Evolutionary conservation across 2,329 filamentous ascomycete species (phyloP).

Genomic region (Hawksworthiomyces lignivorus): DNA sequence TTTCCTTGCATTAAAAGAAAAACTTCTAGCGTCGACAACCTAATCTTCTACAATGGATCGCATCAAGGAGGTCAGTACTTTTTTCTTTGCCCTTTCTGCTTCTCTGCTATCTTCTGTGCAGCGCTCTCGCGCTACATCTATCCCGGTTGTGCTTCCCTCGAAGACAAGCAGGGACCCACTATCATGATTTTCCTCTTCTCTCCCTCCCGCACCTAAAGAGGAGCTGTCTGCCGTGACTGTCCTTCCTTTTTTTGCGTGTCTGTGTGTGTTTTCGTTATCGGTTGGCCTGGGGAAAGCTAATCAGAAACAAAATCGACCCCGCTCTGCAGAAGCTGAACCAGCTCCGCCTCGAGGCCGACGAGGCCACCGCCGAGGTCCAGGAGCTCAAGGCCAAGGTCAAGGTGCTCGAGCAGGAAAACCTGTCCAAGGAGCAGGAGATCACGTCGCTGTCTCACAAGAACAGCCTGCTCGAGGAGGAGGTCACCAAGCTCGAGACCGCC

Average conservation of each 20-base stretch:
- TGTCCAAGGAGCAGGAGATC: slow-evolving; percentile 96
- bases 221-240: too few relatives aligned
- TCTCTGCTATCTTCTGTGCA: neutral
- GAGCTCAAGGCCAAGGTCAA: slow-evolving; percentile 86
- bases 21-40: too few relatives aligned
- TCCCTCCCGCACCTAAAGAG: too few relatives aligned
- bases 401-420: slow-evolving; percentile 85
- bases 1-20: too few relatives aligned
- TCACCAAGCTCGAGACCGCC: slow-evolving; percentile 81
- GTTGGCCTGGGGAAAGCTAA: too few relatives aligned
- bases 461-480: slow-evolving; percentile 76
- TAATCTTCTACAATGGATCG: slow-evolving; percentile 56
- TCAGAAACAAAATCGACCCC: too few relatives aligned
- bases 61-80: slow-evolving; percentile 72
- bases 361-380: slow-evolving; percentile 71
- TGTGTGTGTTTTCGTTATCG: too few relatives aligned
- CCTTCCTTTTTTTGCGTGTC: too few relatives aligned
- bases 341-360: slow-evolving; percentile 90
- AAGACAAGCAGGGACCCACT: too few relatives aligned
- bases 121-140: too few relatives aligned
- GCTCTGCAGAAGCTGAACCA: slow-evolving; percentile 92
- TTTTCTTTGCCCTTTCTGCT: neutral
- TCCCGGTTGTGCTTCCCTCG: too few relatives aligned
- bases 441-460: slow-evolving; percentile 95
- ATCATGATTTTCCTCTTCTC: too few relatives aligned